phyloP scores from a whole-genome alignment of 805 yeast genomes.

The Wickerhamiella qilinensis region DNA sequence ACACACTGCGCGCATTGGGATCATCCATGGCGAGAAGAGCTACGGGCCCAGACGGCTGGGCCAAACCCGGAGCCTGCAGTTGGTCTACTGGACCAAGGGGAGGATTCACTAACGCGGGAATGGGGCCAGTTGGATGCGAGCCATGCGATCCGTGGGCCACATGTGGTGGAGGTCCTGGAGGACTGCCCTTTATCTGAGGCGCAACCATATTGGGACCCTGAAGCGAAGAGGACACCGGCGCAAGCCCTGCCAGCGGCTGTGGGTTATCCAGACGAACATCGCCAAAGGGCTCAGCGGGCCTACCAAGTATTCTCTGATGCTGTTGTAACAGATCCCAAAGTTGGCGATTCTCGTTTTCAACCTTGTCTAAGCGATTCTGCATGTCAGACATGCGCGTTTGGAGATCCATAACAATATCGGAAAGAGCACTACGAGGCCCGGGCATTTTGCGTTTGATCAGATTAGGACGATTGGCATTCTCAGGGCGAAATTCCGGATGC shows the following conservation, averaged over 20 bases:
- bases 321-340: conserved; percentile 1
- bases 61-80: conserved; percentile 14
- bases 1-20: conserved; percentile 49
- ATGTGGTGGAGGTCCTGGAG: not conserved
- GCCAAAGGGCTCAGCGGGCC: not conserved
- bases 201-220: not conserved
- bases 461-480: conserved; percentile 65
- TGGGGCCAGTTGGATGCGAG: too few relatives aligned
- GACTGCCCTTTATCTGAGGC: not conserved
- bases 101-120: not conserved
- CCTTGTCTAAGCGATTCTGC: conserved; percentile 13
- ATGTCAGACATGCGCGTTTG: conserved; percentile 18
- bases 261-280: too few relatives aligned
- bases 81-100: conserved; percentile 4
- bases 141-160: too few relatives aligned
- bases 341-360: conserved; percentile 10
- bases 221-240: conserved; percentile 3
- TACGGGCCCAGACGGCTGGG: conserved; percentile 9
- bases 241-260: not conserved
- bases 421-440: conserved; percentile 9
- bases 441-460: conserved; percentile 59
- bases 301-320: not conserved
- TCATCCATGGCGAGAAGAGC: conserved; percentile 35
- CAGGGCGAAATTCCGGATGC: conserved; percentile 72
- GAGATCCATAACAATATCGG: conserved; percentile 17